These are phyloP conservation scores for Primulina tabacum DNA, from an alignment of 257 asterid genomes.

Conservation along the genomic window DNA sequence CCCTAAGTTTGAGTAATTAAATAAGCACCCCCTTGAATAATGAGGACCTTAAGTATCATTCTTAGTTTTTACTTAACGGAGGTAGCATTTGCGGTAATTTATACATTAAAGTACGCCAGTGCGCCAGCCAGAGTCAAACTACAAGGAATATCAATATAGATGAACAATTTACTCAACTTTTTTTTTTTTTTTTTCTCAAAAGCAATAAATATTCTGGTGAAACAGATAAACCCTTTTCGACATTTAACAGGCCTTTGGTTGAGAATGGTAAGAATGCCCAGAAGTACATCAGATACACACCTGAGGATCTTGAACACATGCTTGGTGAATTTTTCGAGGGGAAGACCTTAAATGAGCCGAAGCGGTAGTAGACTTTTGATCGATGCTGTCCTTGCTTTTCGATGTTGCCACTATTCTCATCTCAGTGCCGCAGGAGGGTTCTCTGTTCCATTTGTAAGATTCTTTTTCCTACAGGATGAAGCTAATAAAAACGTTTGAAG, in stretches of 20 bases:
- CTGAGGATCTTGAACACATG: slow-evolving; percentile 98
- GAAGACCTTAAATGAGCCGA: slow-evolving; percentile 75
- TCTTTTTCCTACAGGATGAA: slow-evolving; percentile 14
- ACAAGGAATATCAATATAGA: background rate
- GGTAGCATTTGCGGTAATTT: background rate
- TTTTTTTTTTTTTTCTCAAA: too few species aligned
- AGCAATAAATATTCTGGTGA: background rate
- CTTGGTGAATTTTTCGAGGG: slow-evolving; percentile 99
- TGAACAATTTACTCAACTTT: background rate
- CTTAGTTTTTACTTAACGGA: background rate
- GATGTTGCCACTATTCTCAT: background rate
- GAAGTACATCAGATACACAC: slow-evolving; percentile 89
- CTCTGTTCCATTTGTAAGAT: slow-evolving; percentile 4
- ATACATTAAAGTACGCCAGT: background rate
- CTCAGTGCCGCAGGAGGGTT: background rate
- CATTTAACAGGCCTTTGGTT: slow-evolving; percentile 70
- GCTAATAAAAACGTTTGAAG: slow-evolving; percentile 13
- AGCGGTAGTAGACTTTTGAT: slow-evolving; percentile 54
- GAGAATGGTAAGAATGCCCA: slow-evolving; percentile 91
- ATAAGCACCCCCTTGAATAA: background rate
- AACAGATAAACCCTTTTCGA: slow-evolving; percentile 12
- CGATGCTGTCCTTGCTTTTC: background rate
- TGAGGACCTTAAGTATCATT: background rate
- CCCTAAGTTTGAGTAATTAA: background rate
- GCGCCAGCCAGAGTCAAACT: background rate